Evolutionary conservation across 1,284 basidiomycete genomes (phyloP).

Genomic region (Papiliotrema laurentii): DNA sequence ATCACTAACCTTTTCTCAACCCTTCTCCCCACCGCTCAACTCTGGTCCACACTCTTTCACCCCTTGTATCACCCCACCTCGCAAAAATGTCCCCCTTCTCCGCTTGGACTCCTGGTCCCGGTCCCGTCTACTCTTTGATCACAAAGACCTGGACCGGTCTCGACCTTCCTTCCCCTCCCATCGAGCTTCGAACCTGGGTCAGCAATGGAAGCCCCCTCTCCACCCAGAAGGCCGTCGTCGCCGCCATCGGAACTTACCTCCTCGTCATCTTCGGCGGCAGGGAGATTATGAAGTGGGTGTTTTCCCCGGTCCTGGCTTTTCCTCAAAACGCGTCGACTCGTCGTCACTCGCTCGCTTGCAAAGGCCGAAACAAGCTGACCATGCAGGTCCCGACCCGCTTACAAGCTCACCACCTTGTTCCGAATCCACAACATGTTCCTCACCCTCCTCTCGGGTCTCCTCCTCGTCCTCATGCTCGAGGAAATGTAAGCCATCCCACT

Average conservation of each 20-base stretch:
- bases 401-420: slow-evolving; percentile 81
- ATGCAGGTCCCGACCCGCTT: slow-evolving; percentile 56
- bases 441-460: slow-evolving; percentile 70
- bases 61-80: background rate
- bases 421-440: slow-evolving; percentile 89
- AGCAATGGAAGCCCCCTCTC: slow-evolving; percentile 64
- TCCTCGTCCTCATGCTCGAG: slow-evolving; percentile 83
- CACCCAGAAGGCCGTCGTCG: slow-evolving; percentile 66
- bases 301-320: slow-evolving; percentile 10
- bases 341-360: no score
- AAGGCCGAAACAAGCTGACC: background rate
- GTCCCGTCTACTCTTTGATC: slow-evolving; percentile 37
- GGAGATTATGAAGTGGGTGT: slow-evolving; percentile 68
- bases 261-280: slow-evolving; percentile 82
- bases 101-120: slow-evolving; percentile 31
- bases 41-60: no score
- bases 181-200: slow-evolving; percentile 38
- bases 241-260: slow-evolving; percentile 73
- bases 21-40: no score
- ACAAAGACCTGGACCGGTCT: slow-evolving; percentile 28
- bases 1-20: background rate
- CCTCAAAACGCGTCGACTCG: background rate
- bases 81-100: slow-evolving; percentile 17
- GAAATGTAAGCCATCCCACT: slow-evolving; percentile 58
- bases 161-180: slow-evolving; percentile 30